Evolutionary conservation across 306 rosid species (phyloP).

Genomic region (Neltuma alba): DNA sequence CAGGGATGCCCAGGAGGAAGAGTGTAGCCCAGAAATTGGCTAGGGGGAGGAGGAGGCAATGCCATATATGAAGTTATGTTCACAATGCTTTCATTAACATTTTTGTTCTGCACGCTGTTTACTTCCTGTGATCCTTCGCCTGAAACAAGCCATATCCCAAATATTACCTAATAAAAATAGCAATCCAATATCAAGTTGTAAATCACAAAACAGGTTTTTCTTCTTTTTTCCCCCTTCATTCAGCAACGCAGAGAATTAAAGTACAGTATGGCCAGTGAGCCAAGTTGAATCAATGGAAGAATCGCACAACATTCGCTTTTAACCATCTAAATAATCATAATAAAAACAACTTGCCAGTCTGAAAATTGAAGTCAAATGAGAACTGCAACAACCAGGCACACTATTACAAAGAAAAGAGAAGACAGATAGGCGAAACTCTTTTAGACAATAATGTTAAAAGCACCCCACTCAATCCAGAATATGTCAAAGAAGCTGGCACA

Average conservation of each 20-base stretch:
- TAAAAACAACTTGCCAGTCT: not conserved
- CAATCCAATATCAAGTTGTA: conserved; percentile 20
- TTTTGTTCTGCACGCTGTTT: conserved; percentile 35
- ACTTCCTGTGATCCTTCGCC: conserved; percentile 57
- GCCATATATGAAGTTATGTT: conserved; percentile 27
- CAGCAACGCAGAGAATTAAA: not conserved
- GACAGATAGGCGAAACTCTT: not conserved
- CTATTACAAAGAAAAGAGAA: not conserved
- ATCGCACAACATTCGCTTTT: not conserved
- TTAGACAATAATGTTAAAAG: not conserved
- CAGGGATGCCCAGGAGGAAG: conserved; percentile 93
- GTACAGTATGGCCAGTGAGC: not conserved
- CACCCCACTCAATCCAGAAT: not conserved
- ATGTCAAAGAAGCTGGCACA: not conserved
- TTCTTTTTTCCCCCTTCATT: not conserved
- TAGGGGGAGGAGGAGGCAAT: conserved; percentile 65
- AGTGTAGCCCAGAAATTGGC: conserved; percentile 75
- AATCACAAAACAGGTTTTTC: conserved; percentile 10
- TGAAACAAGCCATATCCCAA: conserved; percentile 42
- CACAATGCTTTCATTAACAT: conserved; percentile 41
- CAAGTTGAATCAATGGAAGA: not conserved
- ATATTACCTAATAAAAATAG: conserved; percentile 24
- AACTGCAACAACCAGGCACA: conserved; percentile 23
- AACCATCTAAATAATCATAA: not conserved
- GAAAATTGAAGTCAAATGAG: not conserved